These are phyloP conservation scores for Exobasidium rhododendri DNA, from an alignment of 1,284 basidiomycete genomes.

Conservation along the genomic window DNA sequence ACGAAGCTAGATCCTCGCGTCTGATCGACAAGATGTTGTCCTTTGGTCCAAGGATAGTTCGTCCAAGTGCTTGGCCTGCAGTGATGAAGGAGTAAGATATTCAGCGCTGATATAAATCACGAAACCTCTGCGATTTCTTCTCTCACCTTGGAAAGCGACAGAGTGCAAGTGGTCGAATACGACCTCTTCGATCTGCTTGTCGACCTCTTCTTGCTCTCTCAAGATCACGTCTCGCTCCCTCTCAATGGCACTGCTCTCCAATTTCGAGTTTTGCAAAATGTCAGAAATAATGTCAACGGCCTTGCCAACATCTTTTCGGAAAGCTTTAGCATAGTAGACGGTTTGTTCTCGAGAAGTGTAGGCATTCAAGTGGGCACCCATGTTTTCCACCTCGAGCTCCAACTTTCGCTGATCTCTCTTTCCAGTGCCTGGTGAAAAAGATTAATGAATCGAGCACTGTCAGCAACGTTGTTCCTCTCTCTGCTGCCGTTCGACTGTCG, in stretches of 20 bases:
- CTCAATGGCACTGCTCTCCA: slow-evolving; percentile 84
- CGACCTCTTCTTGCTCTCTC: slow-evolving; percentile 97
- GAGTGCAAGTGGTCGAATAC: slow-evolving; percentile 98
- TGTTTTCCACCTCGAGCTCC: slow-evolving; percentile 96
- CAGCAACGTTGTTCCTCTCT: not conserved
- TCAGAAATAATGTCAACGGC: slow-evolving; percentile 97
- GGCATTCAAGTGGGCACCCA: slow-evolving; percentile 95
- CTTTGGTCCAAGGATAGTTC: slow-evolving; percentile 96
- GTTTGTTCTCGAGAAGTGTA: slow-evolving; percentile 99
- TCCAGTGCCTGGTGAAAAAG: slow-evolving; percentile 67
- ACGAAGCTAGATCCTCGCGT: slow-evolving; percentile 80
- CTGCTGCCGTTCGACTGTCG: not conserved
- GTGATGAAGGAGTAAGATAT: slow-evolving; percentile 16
- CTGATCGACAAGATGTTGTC: slow-evolving; percentile 94
- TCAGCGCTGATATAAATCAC: slow-evolving; percentile 7
- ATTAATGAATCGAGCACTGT: not conserved
- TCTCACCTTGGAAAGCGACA: slow-evolving; percentile 86
- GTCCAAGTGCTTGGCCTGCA: slow-evolving; percentile 83
- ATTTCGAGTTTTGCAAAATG: slow-evolving; percentile 95
- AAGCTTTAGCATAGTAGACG: slow-evolving; percentile 98
- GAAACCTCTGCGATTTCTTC: not conserved
- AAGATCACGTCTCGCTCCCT: slow-evolving; percentile 95
- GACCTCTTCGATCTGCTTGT: slow-evolving; percentile 97
- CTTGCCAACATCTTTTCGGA: slow-evolving; percentile 87
- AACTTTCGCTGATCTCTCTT: slow-evolving; percentile 84